These are phyloP conservation scores for Yamadazyma atmosphaerica DNA, from an alignment of 1,139 yeast species.

Conservation along the genomic window DNA sequence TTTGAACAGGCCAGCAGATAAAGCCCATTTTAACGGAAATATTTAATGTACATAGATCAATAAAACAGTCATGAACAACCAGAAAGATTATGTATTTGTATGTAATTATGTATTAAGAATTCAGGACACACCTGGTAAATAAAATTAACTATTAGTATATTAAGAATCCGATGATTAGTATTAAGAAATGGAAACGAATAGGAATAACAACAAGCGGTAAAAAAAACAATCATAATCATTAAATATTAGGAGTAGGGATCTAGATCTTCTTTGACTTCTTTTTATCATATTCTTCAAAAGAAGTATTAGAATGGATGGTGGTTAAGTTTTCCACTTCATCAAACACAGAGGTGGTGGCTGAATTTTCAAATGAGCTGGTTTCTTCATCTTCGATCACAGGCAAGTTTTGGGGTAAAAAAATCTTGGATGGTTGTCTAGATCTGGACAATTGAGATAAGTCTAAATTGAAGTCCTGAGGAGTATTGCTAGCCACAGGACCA, in stretches of 20 bases:
- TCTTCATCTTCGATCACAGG: slow-evolving; percentile 26
- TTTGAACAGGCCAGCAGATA: slow-evolving; percentile 26
- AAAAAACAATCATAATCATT: slow-evolving; percentile 7
- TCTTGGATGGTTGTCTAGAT: slow-evolving; percentile 35
- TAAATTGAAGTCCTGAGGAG: slow-evolving; percentile 11
- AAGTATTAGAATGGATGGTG: slow-evolving; percentile 16
- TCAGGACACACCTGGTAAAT: slow-evolving; percentile 7
- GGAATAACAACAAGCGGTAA: neutral
- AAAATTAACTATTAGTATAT: slow-evolving; percentile 7
- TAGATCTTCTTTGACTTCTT: slow-evolving; percentile 11
- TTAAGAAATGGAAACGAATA: neutral
- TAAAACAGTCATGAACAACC: slow-evolving; percentile 10
- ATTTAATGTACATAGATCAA: slow-evolving; percentile 3
- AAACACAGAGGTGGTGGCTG: slow-evolving; percentile 45
- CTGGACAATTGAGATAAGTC: slow-evolving; percentile 31
- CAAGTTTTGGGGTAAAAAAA: slow-evolving; percentile 17
- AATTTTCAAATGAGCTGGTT: slow-evolving; percentile 33
- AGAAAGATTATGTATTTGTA: slow-evolving; percentile 4
- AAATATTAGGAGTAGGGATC: slow-evolving; percentile 5
- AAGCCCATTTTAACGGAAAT: neutral
- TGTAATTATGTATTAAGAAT: slow-evolving; percentile 8
- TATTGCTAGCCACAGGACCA: neutral
- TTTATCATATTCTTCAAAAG: slow-evolving; percentile 15
- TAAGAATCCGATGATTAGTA: slow-evolving; percentile 1
- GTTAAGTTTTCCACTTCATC: slow-evolving; percentile 23